phyloP scores from a whole-genome alignment of 495 filamentous ascomycete species.

The Schizothecium vesticola region DNA sequence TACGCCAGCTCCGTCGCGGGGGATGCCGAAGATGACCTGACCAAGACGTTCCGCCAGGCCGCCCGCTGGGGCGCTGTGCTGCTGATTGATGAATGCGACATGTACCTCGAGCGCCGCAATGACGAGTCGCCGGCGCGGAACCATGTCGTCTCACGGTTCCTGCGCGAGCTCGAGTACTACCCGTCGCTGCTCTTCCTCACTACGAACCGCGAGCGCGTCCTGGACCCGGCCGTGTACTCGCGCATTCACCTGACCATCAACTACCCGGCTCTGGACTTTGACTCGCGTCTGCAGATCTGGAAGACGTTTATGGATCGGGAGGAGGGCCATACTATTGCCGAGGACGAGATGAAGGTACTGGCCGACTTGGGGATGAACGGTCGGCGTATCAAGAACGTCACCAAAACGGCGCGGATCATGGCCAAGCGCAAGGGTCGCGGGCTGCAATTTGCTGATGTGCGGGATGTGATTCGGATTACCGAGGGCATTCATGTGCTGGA shows the following conservation, averaged over 20 bases:
- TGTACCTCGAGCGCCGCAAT: slow-evolving; percentile 26
- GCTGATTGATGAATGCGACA: slow-evolving; percentile 33
- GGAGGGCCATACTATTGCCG: slow-evolving; percentile 6
- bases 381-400: slow-evolving; percentile 18
- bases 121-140: slow-evolving; percentile 32
- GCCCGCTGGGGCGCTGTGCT: slow-evolving; percentile 35
- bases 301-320: slow-evolving; percentile 18
- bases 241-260: slow-evolving; percentile 45
- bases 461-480: slow-evolving; percentile 18
- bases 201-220: slow-evolving; percentile 32
- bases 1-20: neutral
- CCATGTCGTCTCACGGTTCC: slow-evolving; percentile 43
- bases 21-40: slow-evolving; percentile 1
- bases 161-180: slow-evolving; percentile 46
- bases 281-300: slow-evolving; percentile 22
- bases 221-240: slow-evolving; percentile 47
- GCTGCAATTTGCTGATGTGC: slow-evolving; percentile 14
- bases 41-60: slow-evolving; percentile 16
- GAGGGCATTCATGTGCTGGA: slow-evolving; percentile 9
- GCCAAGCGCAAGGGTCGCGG: slow-evolving; percentile 12
- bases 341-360: slow-evolving; percentile 16
- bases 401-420: slow-evolving; percentile 26
- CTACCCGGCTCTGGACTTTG: slow-evolving; percentile 19
- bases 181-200: slow-evolving; percentile 45
- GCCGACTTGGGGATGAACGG: slow-evolving; percentile 23